These are phyloP conservation scores for Cadophora sp. DNA, from an alignment of 2,329 filamentous ascomycete genomes.

Conservation along the genomic window DNA sequence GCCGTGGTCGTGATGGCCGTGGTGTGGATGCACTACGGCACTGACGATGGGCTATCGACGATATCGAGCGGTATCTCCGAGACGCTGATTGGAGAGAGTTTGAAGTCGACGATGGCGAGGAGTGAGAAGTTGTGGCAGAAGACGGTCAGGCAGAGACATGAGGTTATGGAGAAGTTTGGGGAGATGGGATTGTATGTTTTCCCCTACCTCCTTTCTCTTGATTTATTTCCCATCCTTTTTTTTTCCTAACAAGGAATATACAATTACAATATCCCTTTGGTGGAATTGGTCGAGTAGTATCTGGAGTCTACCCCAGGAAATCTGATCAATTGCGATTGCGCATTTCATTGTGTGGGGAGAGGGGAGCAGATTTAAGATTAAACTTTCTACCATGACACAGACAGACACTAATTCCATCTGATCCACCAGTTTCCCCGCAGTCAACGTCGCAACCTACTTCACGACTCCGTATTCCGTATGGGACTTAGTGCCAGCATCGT, in stretches of 20 bases:
- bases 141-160: conserved; percentile 42
- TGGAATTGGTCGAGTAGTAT: background rate
- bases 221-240: background rate
- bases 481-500: conserved; percentile 48
- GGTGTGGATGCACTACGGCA: conserved; percentile 24
- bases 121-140: conserved; percentile 40
- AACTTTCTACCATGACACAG: background rate
- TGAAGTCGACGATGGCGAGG: conserved; percentile 35
- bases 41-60: conserved; percentile 9
- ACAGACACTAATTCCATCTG: background rate
- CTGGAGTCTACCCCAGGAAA: background rate
- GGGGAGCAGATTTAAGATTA: too few relatives aligned
- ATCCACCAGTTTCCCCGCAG: conserved; percentile 37
- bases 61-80: conserved; percentile 22
- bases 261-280: too few relatives aligned
- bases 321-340: too few relatives aligned
- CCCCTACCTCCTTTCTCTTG: conserved; percentile 14
- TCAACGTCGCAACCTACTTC: conserved; percentile 27
- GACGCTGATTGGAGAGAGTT: conserved; percentile 18
- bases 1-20: conserved; percentile 26
- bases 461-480: conserved; percentile 44
- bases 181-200: conserved; percentile 40
- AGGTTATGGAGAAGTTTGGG: conserved; percentile 36
- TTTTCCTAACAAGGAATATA: background rate
- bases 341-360: too few relatives aligned